Conservation (phyloP, 2,329 filamentous ascomycete genomes). For the Aspergillus japonicus region DNA sequence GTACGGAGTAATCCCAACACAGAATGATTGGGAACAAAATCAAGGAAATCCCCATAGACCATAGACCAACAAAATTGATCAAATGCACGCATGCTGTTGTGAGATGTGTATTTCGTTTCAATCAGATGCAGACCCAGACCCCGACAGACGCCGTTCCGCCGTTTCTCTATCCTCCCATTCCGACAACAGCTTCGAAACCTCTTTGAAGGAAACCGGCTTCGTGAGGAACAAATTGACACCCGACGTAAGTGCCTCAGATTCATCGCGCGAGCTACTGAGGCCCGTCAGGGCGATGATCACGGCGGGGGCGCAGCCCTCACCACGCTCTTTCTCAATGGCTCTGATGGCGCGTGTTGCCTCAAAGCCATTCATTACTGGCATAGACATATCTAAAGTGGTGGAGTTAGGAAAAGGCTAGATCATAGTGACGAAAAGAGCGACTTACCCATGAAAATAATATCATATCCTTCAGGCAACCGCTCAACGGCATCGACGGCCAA, state of each 20-base stretch:
- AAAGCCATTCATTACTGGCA: constrained; percentile 52
- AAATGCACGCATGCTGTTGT: neutral
- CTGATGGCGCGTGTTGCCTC: constrained; percentile 50
- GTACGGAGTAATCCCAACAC: constrained; percentile 14
- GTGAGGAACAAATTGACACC: constrained; percentile 50
- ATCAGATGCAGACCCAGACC: neutral
- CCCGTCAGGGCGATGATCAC: constrained; percentile 49
- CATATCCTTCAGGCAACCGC: constrained; percentile 33
- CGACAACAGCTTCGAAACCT: constrained; percentile 41
- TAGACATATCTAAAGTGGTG: constrained; percentile 40
- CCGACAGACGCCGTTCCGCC: neutral
- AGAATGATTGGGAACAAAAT: neutral
- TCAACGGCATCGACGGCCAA: constrained; percentile 44
- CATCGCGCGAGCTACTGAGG: constrained; percentile 44
- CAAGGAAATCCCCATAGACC: neutral
- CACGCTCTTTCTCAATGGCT: constrained; percentile 37
- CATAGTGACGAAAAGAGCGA: neutral
- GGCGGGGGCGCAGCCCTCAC: constrained; percentile 28
- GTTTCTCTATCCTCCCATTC: constrained; percentile 30
- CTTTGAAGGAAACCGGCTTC: constrained; percentile 48
- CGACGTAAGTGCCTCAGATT: constrained; percentile 43
- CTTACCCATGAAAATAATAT: constrained; percentile 48
- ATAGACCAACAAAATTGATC: neutral
- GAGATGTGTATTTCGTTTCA: neutral
- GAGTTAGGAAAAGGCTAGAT: neutral